Base-by-base conservation (phyloP, 2,329 filamentous ascomycete species). In the Botrytis aclada region DNA sequence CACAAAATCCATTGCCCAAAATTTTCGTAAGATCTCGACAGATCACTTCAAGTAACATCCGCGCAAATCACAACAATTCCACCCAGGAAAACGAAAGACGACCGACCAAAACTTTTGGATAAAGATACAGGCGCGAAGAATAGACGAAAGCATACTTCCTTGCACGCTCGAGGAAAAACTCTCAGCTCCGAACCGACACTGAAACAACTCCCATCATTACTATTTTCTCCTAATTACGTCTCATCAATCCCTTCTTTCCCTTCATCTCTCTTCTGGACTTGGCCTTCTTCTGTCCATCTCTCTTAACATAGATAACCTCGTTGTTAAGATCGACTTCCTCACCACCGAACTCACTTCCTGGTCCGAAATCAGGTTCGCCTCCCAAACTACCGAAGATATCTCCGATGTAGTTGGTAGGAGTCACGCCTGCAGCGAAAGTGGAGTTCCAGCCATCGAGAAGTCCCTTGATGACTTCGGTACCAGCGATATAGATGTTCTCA, bases 341-440 rank as follows among this genome's bases (percentile, higher is more conserved):
- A 29, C 70, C 70, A 9, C 65, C 71, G 32, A 70, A 72, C 34
- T 69, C 56, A 61, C 71, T 69, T 54, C 72, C 72, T 14, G 85
- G 84, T 0, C 90, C 90, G 79, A 92, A 92, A 78, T 91, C 88
- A 0, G 90, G 89, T 58, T 82, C 79, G 1, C 89, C 90, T 3
- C 90, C 90, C 10, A 93, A 82, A 14, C 86, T 89, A 22, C 89
- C 91, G 76, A 92, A 90, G 70, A 93, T 89, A 78, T 92, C 90
- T 14, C 90, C 90, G 41, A 93, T 82, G 76, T 93, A 93, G 77
- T 92, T 92, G 1, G 64, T 69, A n/a, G 58, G 67, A 32, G 62
- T 43, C 4, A 70, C 67, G 32, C 92, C 92, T 1, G 79, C 75
- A 51, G 83, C 81, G 76, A 90, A 93, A 0, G 83, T 89, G 22